phyloP scores from a whole-genome alignment of 345 rosid species.

The Geranium rotundifolium region DNA sequence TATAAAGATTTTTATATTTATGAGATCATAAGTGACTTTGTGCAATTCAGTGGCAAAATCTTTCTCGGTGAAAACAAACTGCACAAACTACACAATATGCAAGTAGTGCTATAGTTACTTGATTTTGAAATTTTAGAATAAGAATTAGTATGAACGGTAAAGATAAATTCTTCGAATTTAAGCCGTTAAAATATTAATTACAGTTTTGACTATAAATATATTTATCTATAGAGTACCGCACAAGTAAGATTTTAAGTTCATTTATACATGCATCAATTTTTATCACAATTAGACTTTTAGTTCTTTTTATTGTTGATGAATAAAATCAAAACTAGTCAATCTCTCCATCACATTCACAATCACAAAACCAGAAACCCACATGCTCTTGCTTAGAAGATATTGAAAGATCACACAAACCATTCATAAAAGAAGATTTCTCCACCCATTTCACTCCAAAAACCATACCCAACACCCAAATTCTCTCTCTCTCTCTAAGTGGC shows the following conservation, averaged over 20 bases:
- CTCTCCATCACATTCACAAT: not conserved
- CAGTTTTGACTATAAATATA: not conserved
- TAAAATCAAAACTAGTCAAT: too few relatives aligned
- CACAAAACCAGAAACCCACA: slow-evolving; percentile 26
- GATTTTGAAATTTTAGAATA: too few relatives aligned
- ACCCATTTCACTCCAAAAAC: slow-evolving; percentile 17
- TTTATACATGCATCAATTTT: too few relatives aligned
- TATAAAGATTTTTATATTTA: too few relatives aligned
- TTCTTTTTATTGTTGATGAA: too few relatives aligned
- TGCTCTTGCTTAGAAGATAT: slow-evolving; percentile 39
- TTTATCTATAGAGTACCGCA: too few relatives aligned
- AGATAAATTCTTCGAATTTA: too few relatives aligned
- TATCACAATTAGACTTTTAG: too few relatives aligned
- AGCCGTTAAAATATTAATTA: too few relatives aligned
- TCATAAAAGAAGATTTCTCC: slow-evolving; percentile 22
- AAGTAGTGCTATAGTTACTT: too few relatives aligned
- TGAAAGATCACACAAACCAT: slow-evolving; percentile 26
- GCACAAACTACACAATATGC: not conserved
- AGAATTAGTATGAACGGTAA: too few relatives aligned
- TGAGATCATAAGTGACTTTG: not conserved
- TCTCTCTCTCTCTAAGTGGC: slow-evolving; percentile 6
- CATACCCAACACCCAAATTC: slow-evolving; percentile 1
- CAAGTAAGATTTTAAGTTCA: too few relatives aligned
- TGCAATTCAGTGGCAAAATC: not conserved
- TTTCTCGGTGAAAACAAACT: not conserved